Evolutionary conservation across 2,329 filamentous ascomycete species (phyloP).

Genomic region (Nothophoma quercina): DNA sequence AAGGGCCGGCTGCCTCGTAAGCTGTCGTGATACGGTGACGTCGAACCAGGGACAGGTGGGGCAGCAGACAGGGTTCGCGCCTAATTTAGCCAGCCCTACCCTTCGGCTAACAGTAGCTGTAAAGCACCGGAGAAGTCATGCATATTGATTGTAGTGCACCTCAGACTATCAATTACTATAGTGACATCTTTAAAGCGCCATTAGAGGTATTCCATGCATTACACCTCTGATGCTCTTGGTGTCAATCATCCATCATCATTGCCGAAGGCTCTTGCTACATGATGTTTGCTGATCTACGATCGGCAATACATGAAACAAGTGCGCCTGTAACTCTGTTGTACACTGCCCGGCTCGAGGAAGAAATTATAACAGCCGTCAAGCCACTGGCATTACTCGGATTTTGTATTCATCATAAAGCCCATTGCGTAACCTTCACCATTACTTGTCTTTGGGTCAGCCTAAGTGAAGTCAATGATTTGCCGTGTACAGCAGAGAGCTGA

Average conservation of each 20-base stretch:
- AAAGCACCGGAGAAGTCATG: no score
- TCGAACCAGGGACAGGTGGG: constrained; percentile 27
- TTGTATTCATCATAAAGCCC: constrained; percentile 38
- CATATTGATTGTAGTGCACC: not conserved
- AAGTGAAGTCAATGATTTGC: constrained; percentile 11
- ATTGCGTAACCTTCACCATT: constrained; percentile 36
- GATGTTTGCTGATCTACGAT: no score
- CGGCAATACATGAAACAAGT: not conserved
- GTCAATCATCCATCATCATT: no score
- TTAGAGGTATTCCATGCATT: no score
- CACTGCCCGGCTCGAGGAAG: no score
- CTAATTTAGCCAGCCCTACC: constrained; percentile 15
- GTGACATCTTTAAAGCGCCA: no score
- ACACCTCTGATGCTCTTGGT: no score
- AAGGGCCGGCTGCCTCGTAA: constrained; percentile 23
- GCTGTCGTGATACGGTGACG: constrained; percentile 25
- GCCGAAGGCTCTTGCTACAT: no score
- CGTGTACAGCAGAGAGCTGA: not conserved
- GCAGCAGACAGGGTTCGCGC: not conserved
- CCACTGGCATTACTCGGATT: not conserved
- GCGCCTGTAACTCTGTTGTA: no score
- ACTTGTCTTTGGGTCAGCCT: constrained; percentile 39
- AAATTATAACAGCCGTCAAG: not conserved
- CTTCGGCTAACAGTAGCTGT: no score
- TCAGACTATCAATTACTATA: no score